Conservation (phyloP, 2,329 filamentous ascomycete genomes). For the Fusarium sp. region DNA sequence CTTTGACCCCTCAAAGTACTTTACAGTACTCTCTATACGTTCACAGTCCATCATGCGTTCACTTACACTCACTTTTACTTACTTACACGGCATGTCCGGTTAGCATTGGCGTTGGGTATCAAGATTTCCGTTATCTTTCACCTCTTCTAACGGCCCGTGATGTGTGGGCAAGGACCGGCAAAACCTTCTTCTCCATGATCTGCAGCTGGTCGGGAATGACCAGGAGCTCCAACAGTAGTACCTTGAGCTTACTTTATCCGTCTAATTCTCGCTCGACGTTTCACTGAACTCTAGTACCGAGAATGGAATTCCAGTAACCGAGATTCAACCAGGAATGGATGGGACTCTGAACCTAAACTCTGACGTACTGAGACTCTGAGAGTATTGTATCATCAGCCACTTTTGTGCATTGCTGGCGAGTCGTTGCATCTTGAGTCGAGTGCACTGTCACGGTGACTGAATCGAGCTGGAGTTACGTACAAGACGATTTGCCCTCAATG, state of each 20-base stretch:
- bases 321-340: conserved; percentile 3
- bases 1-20: conserved; percentile 13
- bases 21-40: background rate
- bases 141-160: conserved; percentile 36
- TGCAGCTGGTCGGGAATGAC: conserved; percentile 2
- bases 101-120: conserved; percentile 27
- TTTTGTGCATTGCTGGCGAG: background rate
- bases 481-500: conserved; percentile 8
- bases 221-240: background rate
- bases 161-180: conserved; percentile 12
- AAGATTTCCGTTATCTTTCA: conserved; percentile 38
- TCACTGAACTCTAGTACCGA: conserved; percentile 15
- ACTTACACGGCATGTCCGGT: conserved; percentile 7
- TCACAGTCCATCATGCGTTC: background rate
- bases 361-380: background rate
- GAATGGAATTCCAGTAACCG: background rate
- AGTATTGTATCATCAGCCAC: background rate
- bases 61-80: conserved; percentile 19
- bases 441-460: background rate
- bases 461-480: background rate
- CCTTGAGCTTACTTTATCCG: conserved; percentile 16
- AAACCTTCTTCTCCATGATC: conserved; percentile 36
- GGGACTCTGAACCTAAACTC: background rate
- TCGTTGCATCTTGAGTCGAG: conserved; percentile 2
- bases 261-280: conserved; percentile 12